phyloP scores from a whole-genome alignment of 805 yeast genomes.

The Naumovozyma dairenensis region DNA sequence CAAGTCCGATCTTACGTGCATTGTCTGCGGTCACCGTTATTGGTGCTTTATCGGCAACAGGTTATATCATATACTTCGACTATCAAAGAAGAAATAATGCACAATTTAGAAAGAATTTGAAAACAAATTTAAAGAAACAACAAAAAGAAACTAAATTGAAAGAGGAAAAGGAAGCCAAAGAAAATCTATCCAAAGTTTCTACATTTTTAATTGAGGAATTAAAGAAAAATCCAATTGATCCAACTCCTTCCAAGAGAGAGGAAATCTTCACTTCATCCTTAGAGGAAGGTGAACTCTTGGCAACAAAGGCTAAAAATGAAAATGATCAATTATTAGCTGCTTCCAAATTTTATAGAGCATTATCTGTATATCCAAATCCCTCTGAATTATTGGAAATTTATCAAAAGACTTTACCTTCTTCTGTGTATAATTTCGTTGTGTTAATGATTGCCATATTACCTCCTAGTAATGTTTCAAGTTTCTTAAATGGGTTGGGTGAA shows the following conservation, averaged over 20 bases:
- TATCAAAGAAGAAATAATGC: constrained; percentile 76
- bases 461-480: constrained; percentile 63
- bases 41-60: constrained; percentile 47
- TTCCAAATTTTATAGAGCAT: constrained; percentile 79
- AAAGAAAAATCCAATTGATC: constrained; percentile 62
- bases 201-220: constrained; percentile 53
- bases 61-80: constrained; percentile 82
- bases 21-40: constrained; percentile 32
- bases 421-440: constrained; percentile 68
- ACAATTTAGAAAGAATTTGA: constrained; percentile 67
- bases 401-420: constrained; percentile 74
- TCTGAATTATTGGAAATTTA: constrained; percentile 77
- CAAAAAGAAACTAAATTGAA: constrained; percentile 49
- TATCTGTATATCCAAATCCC: constrained; percentile 86
- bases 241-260: constrained; percentile 58
- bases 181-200: constrained; percentile 49
- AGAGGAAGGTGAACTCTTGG: constrained; percentile 70
- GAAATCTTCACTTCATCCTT: constrained; percentile 70
- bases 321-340: constrained; percentile 73
- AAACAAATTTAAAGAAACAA: constrained; percentile 29
- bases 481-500: constrained; percentile 35
- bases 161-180: constrained; percentile 46
- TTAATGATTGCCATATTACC: constrained; percentile 84
- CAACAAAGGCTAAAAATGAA: constrained; percentile 42
- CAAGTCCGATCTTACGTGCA: too few relatives aligned